Percentiles rank a stretch among this genome's conserved stretches.
phyloP scores from a whole-genome alignment of 2,329 filamentous ascomycete species.

The Colletotrichum viniferum region DNA sequence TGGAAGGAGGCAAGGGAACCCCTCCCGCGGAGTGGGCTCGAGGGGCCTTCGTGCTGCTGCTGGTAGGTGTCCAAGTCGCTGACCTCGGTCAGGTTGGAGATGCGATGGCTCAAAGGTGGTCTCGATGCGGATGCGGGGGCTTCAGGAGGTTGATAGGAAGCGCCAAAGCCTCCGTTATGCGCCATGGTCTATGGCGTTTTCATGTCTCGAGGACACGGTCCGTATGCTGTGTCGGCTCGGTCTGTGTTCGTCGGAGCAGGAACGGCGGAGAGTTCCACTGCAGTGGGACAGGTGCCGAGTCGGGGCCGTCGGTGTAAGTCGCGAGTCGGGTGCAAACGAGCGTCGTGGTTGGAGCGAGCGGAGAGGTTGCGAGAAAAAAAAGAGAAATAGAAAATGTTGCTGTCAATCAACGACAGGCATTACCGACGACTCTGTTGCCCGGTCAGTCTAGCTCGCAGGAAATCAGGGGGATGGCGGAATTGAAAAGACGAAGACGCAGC shows the following conservation, averaged over 20 bases:
- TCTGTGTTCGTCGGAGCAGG: not conserved
- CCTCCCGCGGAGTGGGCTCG: constrained; percentile 33
- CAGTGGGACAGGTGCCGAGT: not conserved
- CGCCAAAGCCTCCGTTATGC: constrained; percentile 23
- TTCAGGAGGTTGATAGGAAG: constrained; percentile 29
- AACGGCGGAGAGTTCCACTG: not conserved
- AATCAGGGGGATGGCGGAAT: not conserved
- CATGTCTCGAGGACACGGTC: constrained; percentile 12
- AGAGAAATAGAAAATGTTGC: not conserved
- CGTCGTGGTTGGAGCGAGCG: not conserved
- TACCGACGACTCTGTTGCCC: not conserved
- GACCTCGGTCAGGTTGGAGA: constrained; percentile 38
- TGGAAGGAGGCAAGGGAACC: constrained; percentile 46
- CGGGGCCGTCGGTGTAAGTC: not conserved
- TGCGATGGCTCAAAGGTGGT: constrained; percentile 30
- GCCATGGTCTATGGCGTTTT: constrained; percentile 8
- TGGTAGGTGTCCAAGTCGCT: constrained; percentile 29
- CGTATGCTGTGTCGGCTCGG: not conserved
- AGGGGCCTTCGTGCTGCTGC: constrained; percentile 26
- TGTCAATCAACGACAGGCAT: not conserved
- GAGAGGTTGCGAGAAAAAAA: not conserved
- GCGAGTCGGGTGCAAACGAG: not conserved
- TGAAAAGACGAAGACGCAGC: not conserved
- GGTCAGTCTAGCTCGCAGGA: not conserved
- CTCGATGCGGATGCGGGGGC: not conserved